These are phyloP conservation scores for Suhomyces sp. DNA, from an alignment of 805 yeast genomes.

Conservation along the genomic window DNA sequence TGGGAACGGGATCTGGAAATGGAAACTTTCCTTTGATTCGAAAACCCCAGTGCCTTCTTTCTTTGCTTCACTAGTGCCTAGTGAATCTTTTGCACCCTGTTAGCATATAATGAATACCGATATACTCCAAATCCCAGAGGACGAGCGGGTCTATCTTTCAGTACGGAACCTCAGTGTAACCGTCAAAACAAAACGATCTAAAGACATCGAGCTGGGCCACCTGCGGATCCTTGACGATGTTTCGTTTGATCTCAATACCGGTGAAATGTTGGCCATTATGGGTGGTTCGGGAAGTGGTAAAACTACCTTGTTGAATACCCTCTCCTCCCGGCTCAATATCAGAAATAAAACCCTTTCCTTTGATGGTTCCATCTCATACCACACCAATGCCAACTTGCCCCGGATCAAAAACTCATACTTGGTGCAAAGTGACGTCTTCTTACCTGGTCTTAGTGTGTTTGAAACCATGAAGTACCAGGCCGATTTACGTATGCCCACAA, in stretches of 20 bases:
- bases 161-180: slow-evolving; percentile 14
- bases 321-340: slow-evolving; percentile 21
- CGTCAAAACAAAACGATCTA: slow-evolving; percentile 2
- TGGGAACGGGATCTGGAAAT: too few relatives aligned
- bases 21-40: too few relatives aligned
- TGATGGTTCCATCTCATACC: slow-evolving; percentile 19
- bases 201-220: slow-evolving; percentile 2
- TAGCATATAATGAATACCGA: slow-evolving; percentile 7
- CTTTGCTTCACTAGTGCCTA: too few relatives aligned
- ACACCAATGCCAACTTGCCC: slow-evolving; percentile 1
- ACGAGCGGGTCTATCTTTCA: slow-evolving; percentile 9
- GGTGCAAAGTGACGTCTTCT: slow-evolving; percentile 22
- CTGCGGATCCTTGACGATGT: slow-evolving; percentile 17
- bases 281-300: slow-evolving; percentile 31
- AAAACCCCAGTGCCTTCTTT: too few relatives aligned
- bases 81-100: too few relatives aligned
- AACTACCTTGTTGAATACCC: slow-evolving; percentile 25
- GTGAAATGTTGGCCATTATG: slow-evolving; percentile 27
- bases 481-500: slow-evolving; percentile 20
- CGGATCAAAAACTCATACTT: slow-evolving; percentile 23
- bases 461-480: slow-evolving; percentile 26
- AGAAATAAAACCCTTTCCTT: slow-evolving; percentile 15
- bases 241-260: slow-evolving; percentile 19
- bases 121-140: slow-evolving; percentile 4
- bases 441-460: slow-evolving; percentile 23